Conservation (phyloP, 1,284 basidiomycete genomes). For the Fomitopsis schrenkii region DNA sequence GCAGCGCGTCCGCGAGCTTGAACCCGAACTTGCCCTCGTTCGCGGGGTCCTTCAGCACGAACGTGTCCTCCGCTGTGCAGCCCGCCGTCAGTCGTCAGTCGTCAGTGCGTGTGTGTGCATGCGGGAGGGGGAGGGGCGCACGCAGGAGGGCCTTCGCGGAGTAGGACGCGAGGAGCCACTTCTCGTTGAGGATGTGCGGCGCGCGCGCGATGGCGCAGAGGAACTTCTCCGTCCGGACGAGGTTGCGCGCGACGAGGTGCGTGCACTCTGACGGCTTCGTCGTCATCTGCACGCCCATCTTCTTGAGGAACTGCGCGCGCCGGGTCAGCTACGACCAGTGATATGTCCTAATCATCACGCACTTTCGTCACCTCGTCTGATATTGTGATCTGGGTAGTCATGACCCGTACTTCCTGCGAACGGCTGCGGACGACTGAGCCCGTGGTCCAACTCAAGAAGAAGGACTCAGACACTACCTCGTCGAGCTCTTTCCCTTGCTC, state of each 20-base stretch:
- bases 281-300: constrained; percentile 61
- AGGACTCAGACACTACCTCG: neutral
- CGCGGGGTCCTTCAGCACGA: constrained; percentile 51
- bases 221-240: constrained; percentile 83
- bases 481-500: neutral
- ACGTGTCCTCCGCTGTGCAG: constrained; percentile 56
- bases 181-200: constrained; percentile 56
- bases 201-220: constrained; percentile 64
- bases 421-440: neutral
- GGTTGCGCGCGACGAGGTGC: constrained; percentile 62
- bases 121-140: constrained; percentile 30
- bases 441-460: neutral
- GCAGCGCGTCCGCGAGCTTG: constrained; percentile 55
- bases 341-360: constrained; percentile 11
- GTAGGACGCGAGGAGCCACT: constrained; percentile 65
- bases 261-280: constrained; percentile 66
- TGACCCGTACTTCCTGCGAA: constrained; percentile 34
- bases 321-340: neutral
- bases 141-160: constrained; percentile 55
- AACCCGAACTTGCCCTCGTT: constrained; percentile 65
- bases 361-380: constrained; percentile 54
- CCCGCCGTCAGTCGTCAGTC: too few relatives aligned
- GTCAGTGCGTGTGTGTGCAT: neutral
- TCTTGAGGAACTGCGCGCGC: constrained; percentile 45
- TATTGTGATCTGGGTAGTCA: constrained; percentile 59